Conservation (phyloP, 179 eudicot species). For the Sideroxylon spinosum region DNA sequence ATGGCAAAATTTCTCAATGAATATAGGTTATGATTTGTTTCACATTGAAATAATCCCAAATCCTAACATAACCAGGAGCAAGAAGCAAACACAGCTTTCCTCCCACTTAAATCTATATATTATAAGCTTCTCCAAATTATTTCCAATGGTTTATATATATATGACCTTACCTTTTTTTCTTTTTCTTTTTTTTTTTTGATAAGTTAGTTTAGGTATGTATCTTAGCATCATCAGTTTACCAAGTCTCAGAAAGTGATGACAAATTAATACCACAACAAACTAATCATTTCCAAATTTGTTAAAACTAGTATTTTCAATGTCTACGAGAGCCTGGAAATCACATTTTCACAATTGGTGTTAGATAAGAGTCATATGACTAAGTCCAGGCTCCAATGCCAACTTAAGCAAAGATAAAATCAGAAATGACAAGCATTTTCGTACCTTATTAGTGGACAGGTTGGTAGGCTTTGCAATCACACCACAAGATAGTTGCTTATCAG, state of each 20-base stretch:
- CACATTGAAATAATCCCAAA: neutral
- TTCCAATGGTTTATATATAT: neutral
- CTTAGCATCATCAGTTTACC: neutral
- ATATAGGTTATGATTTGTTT: neutral
- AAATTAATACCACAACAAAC: neutral
- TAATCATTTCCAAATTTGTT: neutral
- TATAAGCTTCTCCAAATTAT: neutral
- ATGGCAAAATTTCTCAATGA: neutral
- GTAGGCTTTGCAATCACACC: constrained; percentile 38
- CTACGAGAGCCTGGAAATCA: too few relatives aligned
- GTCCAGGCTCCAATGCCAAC: constrained; percentile 2
- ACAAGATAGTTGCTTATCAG: constrained; percentile 55
- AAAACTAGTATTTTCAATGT: neutral
- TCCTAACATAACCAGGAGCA: too few relatives aligned
- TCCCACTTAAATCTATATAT: neutral
- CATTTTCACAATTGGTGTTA: neutral
- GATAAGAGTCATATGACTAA: neutral
- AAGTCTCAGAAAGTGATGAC: neutral
- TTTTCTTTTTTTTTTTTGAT: too few relatives aligned
- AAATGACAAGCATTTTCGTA: constrained; percentile 23
- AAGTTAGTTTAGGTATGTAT: neutral
- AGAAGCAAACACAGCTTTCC: too few relatives aligned
- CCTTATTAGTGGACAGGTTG: constrained; percentile 53
- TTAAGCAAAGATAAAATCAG: neutral
- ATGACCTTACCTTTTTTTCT: too few relatives aligned